Percentiles rank a stretch among this genome's conserved stretches.
These are phyloP conservation scores for Wickerhamiella siamensis DNA, from an alignment of 805 yeast genomes.

Conservation along the genomic window DNA sequence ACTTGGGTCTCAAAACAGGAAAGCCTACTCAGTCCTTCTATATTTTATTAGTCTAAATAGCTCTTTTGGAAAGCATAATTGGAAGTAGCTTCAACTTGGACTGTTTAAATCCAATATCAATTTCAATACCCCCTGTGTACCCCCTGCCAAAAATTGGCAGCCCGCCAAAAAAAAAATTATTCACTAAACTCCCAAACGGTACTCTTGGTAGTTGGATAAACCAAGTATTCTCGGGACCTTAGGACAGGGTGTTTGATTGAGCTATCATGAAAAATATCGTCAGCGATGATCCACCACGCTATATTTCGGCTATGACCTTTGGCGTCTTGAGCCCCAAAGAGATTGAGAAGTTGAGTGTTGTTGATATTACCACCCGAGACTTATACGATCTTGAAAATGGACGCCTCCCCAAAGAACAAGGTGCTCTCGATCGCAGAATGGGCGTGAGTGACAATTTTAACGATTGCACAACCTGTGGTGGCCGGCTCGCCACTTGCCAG, in stretches of 20 bases:
- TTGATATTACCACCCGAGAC: constrained; percentile 83
- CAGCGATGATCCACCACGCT: constrained; percentile 75
- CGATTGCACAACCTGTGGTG: constrained; percentile 85
- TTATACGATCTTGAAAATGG: constrained; percentile 84
- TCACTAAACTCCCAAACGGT: neutral
- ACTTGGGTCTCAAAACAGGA: too few species aligned
- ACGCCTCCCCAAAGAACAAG: constrained; percentile 62
- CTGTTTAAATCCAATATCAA: too few species aligned
- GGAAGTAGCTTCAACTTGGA: too few species aligned
- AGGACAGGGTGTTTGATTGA: neutral
- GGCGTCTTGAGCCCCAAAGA: constrained; percentile 88
- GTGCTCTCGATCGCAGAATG: constrained; percentile 87
- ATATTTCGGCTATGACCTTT: constrained; percentile 79
- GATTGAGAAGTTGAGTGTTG: constrained; percentile 85
- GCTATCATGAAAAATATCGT: constrained; percentile 31
- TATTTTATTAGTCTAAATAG: too few species aligned
- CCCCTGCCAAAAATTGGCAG: too few species aligned
- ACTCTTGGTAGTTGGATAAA: neutral
- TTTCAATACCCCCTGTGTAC: too few species aligned
- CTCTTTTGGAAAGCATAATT: too few species aligned
- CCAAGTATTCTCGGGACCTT: constrained; percentile 3
- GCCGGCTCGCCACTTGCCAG: constrained; percentile 84
- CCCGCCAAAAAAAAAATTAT: neutral
- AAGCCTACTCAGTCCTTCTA: too few species aligned
- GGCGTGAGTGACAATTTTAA: constrained; percentile 81